Percentiles rank a stretch among this genome's conserved stretches.
Evolutionary conservation across 2,329 filamentous ascomycete genomes (phyloP).

Genomic region (Colletotrichum lupini): DNA sequence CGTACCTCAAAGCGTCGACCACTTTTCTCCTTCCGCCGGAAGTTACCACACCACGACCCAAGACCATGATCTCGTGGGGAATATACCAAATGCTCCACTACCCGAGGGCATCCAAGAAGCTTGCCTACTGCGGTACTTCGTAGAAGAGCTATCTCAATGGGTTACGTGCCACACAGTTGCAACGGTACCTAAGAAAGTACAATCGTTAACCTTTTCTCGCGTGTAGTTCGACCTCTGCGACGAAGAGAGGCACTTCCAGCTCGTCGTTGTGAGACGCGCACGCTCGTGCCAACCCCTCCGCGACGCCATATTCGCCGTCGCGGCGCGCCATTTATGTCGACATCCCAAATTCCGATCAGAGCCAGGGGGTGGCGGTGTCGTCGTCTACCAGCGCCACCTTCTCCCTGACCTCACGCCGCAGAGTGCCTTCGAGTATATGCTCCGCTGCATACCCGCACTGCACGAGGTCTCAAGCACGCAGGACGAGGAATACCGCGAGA

Average conservation of each 20-base stretch:
- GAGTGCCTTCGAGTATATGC: conserved; percentile 53
- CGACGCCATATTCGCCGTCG: conserved; percentile 54
- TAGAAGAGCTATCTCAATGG: conserved; percentile 54
- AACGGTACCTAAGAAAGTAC: too few species aligned
- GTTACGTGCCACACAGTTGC: conserved; percentile 37
- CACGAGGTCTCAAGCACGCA: conserved; percentile 42
- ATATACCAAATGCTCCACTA: background rate
- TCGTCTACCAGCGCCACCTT: conserved; percentile 51
- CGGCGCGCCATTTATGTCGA: conserved; percentile 51
- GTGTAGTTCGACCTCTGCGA: conserved; percentile 52
- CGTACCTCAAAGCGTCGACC: conserved; percentile 4
- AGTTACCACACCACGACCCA: conserved; percentile 1
- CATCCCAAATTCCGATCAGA: conserved; percentile 51
- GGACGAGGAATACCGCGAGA: conserved; percentile 52
- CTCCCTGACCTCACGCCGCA: conserved; percentile 48
- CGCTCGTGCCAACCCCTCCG: conserved; percentile 50
- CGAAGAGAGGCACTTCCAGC: conserved; percentile 52
- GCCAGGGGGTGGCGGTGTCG: conserved; percentile 38
- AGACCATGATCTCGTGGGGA: background rate
- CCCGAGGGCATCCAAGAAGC: conserved; percentile 46
- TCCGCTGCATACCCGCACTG: conserved; percentile 52
- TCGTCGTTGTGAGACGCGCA: conserved; percentile 49
- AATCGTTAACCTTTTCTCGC: conserved; percentile 8
- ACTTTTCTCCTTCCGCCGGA: conserved; percentile 18
- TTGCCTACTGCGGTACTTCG: conserved; percentile 51